phyloP scores from a whole-genome alignment of 768 basidiomycete species.

The Kwoniella europaea region DNA sequence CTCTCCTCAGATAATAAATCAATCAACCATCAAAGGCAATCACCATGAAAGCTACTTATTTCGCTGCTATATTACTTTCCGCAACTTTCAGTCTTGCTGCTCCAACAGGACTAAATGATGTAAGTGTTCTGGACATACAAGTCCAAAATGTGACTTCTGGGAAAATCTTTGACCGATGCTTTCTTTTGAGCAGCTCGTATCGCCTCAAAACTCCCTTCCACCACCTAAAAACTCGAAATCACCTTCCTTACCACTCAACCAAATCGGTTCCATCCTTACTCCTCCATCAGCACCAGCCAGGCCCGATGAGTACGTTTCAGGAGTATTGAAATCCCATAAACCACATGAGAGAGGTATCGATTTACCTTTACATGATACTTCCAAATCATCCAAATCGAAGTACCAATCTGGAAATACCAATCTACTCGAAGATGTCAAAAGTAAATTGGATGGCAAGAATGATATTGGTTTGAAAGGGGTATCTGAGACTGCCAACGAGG shows the following conservation, averaged over 20 bases:
- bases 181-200: not conserved
- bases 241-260: not conserved
- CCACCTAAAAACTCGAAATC: not conserved
- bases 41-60: slow-evolving; percentile 17
- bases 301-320: slow-evolving; percentile 20
- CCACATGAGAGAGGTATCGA: not conserved
- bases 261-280: not conserved
- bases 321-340: slow-evolving; percentile 4
- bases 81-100: slow-evolving; percentile 7
- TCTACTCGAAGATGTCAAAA: not conserved
- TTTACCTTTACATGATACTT: not conserved
- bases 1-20: too few species aligned
- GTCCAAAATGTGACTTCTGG: not conserved
- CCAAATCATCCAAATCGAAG: not conserved
- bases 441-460: not conserved
- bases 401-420: not conserved
- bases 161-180: too few species aligned
- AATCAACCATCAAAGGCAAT: not conserved
- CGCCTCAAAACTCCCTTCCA: not conserved
- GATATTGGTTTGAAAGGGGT: not conserved
- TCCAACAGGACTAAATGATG: slow-evolving; percentile 12
- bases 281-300: not conserved
- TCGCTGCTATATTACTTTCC: slow-evolving; percentile 12
- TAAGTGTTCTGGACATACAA: slow-evolving; percentile 1
- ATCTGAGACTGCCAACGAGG: not conserved